These are phyloP conservation scores for Laguncularia racemosa DNA, from an alignment of 345 rosid species.

Conservation along the genomic window DNA sequence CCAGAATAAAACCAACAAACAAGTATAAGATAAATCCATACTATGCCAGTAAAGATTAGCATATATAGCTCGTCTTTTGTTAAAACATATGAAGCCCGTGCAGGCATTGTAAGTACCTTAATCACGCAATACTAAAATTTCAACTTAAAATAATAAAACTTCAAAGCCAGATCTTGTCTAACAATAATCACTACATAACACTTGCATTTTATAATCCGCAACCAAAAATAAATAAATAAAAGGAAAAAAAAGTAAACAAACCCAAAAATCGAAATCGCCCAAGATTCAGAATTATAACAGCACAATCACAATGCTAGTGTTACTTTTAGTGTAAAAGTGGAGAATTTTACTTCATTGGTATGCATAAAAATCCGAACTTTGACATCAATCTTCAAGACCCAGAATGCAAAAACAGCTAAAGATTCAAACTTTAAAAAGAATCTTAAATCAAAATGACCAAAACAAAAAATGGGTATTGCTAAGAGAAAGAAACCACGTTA, in stretches of 20 bases:
- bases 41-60: too few species aligned
- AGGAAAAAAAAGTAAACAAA: not conserved
- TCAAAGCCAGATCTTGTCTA: not conserved
- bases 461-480: too few species aligned
- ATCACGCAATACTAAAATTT: constrained; percentile 1
- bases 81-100: not conserved
- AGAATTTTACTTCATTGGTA: too few species aligned
- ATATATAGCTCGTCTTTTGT: not conserved
- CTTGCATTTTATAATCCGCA: not conserved
- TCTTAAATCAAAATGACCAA: too few species aligned
- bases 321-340: too few species aligned
- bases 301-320: too few species aligned
- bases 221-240: not conserved
- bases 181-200: not conserved
- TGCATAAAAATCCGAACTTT: too few species aligned
- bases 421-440: too few species aligned
- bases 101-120: constrained; percentile 1
- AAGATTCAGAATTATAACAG: too few species aligned
- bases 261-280: not conserved
- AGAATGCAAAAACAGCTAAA: too few species aligned
- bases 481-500: too few species aligned
- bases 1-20: not conserved
- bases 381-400: too few species aligned
- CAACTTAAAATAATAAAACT: not conserved
- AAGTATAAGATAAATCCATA: not conserved